phyloP scores from a whole-genome alignment of 2,329 filamentous ascomycete genomes.

The Penicillium hesseltinei region DNA sequence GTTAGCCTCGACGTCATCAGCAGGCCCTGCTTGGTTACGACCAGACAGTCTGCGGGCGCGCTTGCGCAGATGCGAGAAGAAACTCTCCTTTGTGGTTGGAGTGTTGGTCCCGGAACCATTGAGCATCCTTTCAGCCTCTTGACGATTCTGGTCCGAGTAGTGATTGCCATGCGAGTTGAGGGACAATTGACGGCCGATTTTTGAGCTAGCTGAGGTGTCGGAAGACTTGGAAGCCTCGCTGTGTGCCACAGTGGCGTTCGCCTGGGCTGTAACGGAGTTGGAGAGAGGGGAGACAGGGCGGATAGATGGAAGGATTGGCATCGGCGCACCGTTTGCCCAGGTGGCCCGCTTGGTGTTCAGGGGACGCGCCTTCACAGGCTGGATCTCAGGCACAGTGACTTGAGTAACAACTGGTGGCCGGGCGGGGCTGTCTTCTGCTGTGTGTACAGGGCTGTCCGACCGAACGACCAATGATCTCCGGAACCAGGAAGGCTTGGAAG shows the following conservation, averaged over 20 bases:
- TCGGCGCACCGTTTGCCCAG: constrained; percentile 86
- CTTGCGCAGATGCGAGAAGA: constrained; percentile 96
- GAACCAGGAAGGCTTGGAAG: constrained; percentile 93
- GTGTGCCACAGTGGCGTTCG: constrained; percentile 62
- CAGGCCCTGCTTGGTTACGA: constrained; percentile 78
- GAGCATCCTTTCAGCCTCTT: constrained; percentile 85
- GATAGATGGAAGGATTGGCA: constrained; percentile 94
- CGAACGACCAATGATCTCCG: constrained; percentile 87
- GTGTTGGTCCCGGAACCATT: constrained; percentile 75
- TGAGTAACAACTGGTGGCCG: constrained; percentile 47
- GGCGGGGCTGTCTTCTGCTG: constrained; percentile 42
- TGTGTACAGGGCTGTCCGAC: constrained; percentile 66
- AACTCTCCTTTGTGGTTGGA: constrained; percentile 84
- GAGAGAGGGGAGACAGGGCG: constrained; percentile 95
- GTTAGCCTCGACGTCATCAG: constrained; percentile 88
- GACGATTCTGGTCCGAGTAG: constrained; percentile 83
- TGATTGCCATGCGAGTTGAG: constrained; percentile 90
- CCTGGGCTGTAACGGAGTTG: constrained; percentile 86
- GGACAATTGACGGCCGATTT: constrained; percentile 91
- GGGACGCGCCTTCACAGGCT: constrained; percentile 54
- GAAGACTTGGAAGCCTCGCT: constrained; percentile 46
- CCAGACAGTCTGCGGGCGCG: constrained; percentile 89
- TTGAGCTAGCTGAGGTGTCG: constrained; percentile 60
- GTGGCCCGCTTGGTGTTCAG: constrained; percentile 78
- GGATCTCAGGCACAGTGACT: constrained; percentile 41